Conservation (phyloP, 345 rosid species). For the Citropsis articulata region DNA sequence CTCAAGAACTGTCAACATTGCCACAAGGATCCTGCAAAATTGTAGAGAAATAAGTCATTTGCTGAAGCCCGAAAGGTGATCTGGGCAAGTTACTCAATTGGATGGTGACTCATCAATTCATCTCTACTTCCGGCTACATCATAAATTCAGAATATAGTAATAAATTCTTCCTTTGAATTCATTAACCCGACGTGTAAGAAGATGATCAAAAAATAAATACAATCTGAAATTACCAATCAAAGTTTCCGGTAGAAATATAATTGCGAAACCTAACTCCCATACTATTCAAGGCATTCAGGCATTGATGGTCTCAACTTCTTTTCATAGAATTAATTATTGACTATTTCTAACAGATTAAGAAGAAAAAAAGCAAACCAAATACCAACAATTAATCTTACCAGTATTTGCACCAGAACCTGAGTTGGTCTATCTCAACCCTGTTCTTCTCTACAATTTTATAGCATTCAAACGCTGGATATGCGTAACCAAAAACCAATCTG, state of each 20-base stretch:
- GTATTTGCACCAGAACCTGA: conserved; percentile 94
- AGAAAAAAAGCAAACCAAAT: not conserved
- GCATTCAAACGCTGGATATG: conserved; percentile 91
- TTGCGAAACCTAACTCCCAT: not conserved
- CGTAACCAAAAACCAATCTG: conserved; percentile 85
- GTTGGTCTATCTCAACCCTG: conserved; percentile 66
- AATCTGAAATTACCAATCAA: not conserved
- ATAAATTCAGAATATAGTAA: not conserved
- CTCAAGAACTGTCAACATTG: conserved; percentile 64
- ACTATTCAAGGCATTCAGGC: not conserved
- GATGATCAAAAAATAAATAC: not conserved
- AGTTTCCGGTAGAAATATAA: not conserved
- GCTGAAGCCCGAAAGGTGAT: not conserved
- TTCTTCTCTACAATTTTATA: conserved; percentile 85
- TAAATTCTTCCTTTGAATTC: not conserved
- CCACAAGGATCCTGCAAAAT: conserved; percentile 76
- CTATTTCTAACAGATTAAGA: not conserved
- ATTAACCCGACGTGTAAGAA: not conserved
- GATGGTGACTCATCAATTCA: too few relatives aligned
- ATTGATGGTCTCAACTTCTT: not conserved
- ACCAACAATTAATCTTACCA: conserved; percentile 42
- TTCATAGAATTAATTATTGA: not conserved
- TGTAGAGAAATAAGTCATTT: not conserved
- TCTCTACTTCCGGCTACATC: not conserved
- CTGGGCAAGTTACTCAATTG: not conserved